A percentile compares a stretch with the other conserved stretches of the same genome.
phyloP scores from a whole-genome alignment of 75 land plant species.

The Pseudotsuga menziesii region DNA sequence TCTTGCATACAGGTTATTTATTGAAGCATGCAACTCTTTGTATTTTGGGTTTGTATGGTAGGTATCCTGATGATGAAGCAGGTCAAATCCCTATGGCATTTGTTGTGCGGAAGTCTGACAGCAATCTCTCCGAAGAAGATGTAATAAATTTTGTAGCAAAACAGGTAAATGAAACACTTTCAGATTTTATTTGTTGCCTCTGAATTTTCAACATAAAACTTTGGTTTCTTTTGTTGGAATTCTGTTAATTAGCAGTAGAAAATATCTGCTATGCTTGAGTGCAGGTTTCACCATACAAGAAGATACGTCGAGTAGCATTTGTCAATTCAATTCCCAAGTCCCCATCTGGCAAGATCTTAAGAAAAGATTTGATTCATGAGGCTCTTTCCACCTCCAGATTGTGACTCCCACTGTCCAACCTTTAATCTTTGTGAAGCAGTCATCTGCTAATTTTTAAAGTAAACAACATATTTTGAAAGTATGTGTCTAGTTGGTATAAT shows the following conservation, averaged over 20 bases:
- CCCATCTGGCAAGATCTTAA: slow-evolving; percentile 64
- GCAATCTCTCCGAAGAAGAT: slow-evolving; percentile 19
- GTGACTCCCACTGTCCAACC: background rate
- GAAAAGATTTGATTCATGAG: slow-evolving; percentile 72
- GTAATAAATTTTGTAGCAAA: slow-evolving; percentile 39
- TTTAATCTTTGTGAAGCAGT: no score
- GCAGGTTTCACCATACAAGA: slow-evolving; percentile 80
- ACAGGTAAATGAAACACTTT: slow-evolving; percentile 15
- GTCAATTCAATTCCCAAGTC: slow-evolving; percentile 53
- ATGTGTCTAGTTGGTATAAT: no score
- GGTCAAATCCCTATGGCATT: slow-evolving; percentile 53
- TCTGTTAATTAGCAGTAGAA: background rate
- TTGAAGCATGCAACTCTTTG: no score
- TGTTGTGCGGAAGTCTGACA: slow-evolving; percentile 26
- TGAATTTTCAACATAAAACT: background rate
- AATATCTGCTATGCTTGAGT: background rate
- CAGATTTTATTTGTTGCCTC: background rate
- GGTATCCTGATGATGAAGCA: slow-evolving; percentile 44
- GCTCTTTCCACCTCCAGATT: slow-evolving; percentile 3
- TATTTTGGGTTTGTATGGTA: background rate
- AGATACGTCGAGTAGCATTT: slow-evolving; percentile 55
- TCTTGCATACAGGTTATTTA: background rate
- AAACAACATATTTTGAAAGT: no score
- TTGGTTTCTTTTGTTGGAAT: background rate
- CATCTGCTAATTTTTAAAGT: no score